A percentile compares a stretch with the other conserved stretches of the same genome.
These are phyloP conservation scores for Globisporangium nagaii DNA, from an alignment of 352 stramenopile species.

Conservation along the genomic window DNA sequence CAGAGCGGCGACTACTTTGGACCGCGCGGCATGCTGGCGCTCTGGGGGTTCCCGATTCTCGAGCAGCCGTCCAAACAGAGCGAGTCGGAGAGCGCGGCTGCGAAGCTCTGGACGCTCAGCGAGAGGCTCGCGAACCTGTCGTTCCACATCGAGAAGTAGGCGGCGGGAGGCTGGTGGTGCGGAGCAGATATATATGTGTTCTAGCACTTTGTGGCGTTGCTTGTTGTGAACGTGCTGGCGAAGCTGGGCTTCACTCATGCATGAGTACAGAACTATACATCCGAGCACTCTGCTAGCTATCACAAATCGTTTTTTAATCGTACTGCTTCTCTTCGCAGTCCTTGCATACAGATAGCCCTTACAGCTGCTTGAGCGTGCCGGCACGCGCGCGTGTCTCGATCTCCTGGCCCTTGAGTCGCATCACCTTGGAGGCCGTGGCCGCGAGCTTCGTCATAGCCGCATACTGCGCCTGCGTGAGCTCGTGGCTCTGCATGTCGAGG, in stretches of 20 bases:
- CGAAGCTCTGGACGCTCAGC: constrained; percentile 35
- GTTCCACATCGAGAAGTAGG: no score
- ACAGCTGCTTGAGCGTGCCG: not conserved
- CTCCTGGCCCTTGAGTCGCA: constrained; percentile 18
- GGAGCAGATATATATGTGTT: no score
- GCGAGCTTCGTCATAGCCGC: constrained; percentile 44
- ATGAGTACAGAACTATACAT: no score
- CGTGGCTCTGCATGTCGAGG: constrained; percentile 40
- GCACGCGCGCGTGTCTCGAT: constrained; percentile 1
- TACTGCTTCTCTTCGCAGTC: no score
- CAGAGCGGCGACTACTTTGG: constrained; percentile 26
- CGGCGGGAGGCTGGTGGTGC: no score
- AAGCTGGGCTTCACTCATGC: no score
- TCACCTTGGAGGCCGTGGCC: constrained; percentile 45
- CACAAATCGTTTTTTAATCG: no score
- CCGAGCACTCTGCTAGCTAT: no score
- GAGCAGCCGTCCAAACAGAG: constrained; percentile 17
- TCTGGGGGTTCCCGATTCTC: constrained; percentile 28
- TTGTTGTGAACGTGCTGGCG: no score
- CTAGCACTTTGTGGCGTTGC: no score
- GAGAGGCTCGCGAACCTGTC: constrained; percentile 29
- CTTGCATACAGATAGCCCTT: no score
- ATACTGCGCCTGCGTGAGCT: constrained; percentile 58
- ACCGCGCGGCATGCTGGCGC: constrained; percentile 15
- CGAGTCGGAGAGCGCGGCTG: constrained; percentile 16